phyloP scores from a whole-genome alignment of 257 asterid species.

The Ballota nigra region DNA sequence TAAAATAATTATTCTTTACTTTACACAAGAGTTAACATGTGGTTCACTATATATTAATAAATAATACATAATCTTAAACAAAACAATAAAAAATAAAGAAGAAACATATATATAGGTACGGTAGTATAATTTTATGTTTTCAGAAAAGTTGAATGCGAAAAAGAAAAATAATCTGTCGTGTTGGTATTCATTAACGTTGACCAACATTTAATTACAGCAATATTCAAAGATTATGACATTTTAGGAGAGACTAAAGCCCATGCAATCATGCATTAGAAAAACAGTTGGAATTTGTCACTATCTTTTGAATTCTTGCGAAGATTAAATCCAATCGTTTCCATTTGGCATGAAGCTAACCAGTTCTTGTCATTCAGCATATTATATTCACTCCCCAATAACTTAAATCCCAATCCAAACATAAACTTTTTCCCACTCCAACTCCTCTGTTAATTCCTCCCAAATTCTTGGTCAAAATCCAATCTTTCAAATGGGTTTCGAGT shows the following conservation, averaged over 20 bases:
- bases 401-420: background rate
- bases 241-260: background rate
- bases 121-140: background rate
- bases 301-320: background rate
- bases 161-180: background rate
- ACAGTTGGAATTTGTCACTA: background rate
- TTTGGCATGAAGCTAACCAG: constrained; percentile 11
- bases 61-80: no score
- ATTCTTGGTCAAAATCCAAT: background rate
- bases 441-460: background rate
- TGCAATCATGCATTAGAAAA: no score
- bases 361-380: background rate
- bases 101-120: no score
- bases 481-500: constrained; percentile 26
- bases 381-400: background rate
- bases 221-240: background rate
- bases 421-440: background rate
- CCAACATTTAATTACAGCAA: background rate
- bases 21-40: no score
- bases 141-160: no score
- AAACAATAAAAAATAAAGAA: no score
- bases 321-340: constrained; percentile 11
- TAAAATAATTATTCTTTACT: no score
- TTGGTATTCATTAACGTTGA: background rate
- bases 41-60: no score